phyloP scores from a whole-genome alignment of 179 eudicot genomes.

The Vitellaria paradoxa region DNA sequence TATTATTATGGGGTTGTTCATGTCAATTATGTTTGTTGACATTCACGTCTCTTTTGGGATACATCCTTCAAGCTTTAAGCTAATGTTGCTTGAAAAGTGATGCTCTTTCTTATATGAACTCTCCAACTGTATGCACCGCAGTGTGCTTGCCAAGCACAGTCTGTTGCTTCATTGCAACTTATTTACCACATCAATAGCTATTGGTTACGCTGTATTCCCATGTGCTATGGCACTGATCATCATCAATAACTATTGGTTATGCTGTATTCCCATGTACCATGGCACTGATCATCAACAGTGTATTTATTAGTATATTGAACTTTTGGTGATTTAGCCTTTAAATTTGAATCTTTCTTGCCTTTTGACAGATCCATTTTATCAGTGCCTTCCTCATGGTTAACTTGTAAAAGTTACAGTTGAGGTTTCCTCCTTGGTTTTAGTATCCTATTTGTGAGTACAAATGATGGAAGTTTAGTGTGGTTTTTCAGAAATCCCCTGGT shows the following conservation, averaged over 20 bases:
- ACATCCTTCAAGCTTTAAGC: neutral
- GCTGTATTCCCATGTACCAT: neutral
- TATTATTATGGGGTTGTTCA: neutral
- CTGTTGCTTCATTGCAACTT: neutral
- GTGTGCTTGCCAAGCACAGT: too few relatives aligned
- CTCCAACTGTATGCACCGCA: neutral
- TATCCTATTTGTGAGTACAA: too few relatives aligned
- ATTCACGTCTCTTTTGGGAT: neutral
- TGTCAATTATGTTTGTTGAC: neutral
- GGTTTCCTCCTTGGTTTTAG: too few relatives aligned
- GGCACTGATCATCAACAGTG: neutral
- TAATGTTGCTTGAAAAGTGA: neutral
- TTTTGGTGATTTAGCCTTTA: neutral
- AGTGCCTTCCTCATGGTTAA: too few relatives aligned
- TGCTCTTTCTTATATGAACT: neutral
- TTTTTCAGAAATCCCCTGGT: too few relatives aligned
- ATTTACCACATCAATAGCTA: neutral
- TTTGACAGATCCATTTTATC: too few relatives aligned
- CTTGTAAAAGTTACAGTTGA: too few relatives aligned
- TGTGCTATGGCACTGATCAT: neutral
- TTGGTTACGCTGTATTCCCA: neutral
- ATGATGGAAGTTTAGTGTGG: too few relatives aligned
- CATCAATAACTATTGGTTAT: neutral
- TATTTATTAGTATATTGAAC: neutral
- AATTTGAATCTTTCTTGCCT: too few relatives aligned